Evolutionary conservation across 495 filamentous ascomycete genomes (phyloP).

Genomic region (Parathielavia hyrcaniae): DNA sequence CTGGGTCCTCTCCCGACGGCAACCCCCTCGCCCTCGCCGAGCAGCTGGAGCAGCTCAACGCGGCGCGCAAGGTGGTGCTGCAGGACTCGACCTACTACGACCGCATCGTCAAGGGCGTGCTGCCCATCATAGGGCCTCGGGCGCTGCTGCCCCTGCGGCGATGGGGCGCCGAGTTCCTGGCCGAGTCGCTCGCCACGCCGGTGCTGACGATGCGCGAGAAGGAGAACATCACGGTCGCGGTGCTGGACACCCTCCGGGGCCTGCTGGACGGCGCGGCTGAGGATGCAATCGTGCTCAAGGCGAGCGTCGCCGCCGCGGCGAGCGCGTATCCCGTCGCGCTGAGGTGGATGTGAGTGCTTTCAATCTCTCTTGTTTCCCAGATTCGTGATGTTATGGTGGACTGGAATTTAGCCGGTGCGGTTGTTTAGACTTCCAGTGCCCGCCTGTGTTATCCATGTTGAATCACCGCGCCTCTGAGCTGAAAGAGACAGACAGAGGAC

Average conservation of each 20-base stretch:
- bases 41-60: constrained; percentile 76
- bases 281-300: constrained; percentile 71
- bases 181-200: constrained; percentile 90
- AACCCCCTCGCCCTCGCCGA: constrained; percentile 51
- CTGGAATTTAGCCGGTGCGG: not conserved
- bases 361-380: not conserved
- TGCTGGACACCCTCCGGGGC: constrained; percentile 66
- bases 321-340: constrained; percentile 88
- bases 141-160: constrained; percentile 71
- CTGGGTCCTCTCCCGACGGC: constrained; percentile 23
- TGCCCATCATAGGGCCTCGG: constrained; percentile 77
- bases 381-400: not conserved
- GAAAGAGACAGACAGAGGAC: not conserved
- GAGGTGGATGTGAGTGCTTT: constrained; percentile 78
- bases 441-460: not conserved
- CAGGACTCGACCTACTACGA: constrained; percentile 77
- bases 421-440: not conserved
- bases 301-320: constrained; percentile 74
- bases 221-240: constrained; percentile 61
- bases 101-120: constrained; percentile 80
- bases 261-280: constrained; percentile 66
- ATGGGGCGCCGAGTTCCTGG: constrained; percentile 96
- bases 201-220: constrained; percentile 66
- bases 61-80: constrained; percentile 80
- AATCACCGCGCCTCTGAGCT: not conserved